Conservation (phyloP, 2,329 filamentous ascomycete species). For the Monilinia vaccinii-corymbosi region DNA sequence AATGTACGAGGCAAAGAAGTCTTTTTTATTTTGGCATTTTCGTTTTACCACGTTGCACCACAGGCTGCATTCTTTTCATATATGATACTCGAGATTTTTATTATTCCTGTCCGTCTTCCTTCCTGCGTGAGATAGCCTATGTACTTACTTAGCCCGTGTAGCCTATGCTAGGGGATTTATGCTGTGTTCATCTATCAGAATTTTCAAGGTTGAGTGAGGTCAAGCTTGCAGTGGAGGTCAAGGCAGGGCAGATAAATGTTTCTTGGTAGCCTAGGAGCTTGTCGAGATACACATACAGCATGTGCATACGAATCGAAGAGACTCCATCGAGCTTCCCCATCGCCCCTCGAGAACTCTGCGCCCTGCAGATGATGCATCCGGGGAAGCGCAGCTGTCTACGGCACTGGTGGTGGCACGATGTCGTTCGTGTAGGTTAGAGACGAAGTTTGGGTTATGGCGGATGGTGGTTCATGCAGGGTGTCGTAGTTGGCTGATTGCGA, state of each 20-base stretch:
- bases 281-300: background rate
- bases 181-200: background rate
- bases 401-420: background rate
- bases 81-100: too few relatives aligned
- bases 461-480: background rate
- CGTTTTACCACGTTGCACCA: conserved; percentile 3
- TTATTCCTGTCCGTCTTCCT: background rate
- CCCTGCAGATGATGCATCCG: background rate
- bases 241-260: background rate
- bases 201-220: background rate
- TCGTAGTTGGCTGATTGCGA: background rate
- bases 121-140: background rate
- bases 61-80: background rate
- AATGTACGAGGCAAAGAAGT: background rate
- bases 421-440: background rate
- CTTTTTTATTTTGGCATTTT: conserved; percentile 4
- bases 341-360: background rate
- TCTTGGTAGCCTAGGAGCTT: background rate
- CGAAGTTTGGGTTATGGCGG: background rate
- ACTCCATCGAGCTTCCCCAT: background rate
- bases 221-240: background rate
- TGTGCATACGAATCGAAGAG: conserved; percentile 1
- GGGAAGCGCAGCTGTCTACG: background rate
- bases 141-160: background rate
- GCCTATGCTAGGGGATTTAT: background rate